These are phyloP conservation scores for Monilinia polystroma DNA, from an alignment of 2,329 filamentous ascomycete species.

Conservation along the genomic window DNA sequence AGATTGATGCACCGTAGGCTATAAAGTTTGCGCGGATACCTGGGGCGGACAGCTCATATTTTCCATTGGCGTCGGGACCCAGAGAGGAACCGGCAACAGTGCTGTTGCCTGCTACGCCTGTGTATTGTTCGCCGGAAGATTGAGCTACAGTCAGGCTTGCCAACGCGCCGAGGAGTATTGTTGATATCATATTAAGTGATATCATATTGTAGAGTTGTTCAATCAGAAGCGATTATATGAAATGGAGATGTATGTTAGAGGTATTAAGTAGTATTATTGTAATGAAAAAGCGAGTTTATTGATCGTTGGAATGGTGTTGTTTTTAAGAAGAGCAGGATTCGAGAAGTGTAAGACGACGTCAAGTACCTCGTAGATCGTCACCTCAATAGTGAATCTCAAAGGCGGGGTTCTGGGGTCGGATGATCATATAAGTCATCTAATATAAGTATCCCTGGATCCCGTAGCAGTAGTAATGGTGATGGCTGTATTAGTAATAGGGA, in stretches of 20 bases:
- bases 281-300: neutral
- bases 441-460: neutral
- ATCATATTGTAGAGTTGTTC: neutral
- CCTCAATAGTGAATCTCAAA: slow-evolving; percentile 9
- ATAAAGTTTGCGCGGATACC: slow-evolving; percentile 69
- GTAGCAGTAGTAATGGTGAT: no score
- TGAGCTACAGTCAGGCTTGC: slow-evolving; percentile 27
- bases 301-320: neutral
- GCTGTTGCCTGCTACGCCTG: slow-evolving; percentile 34
- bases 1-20: slow-evolving; percentile 70
- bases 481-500: neutral
- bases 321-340: neutral
- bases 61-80: slow-evolving; percentile 57
- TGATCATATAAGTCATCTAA: neutral
- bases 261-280: neutral
- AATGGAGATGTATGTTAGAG: neutral
- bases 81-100: slow-evolving; percentile 31
- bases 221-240: neutral
- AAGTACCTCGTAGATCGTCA: neutral
- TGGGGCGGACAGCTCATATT: slow-evolving; percentile 69
- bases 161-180: neutral
- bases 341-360: neutral
- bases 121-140: slow-evolving; percentile 29
- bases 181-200: slow-evolving; percentile 10
- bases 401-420: slow-evolving; percentile 1